A percentile compares a stretch with the other conserved stretches of the same genome.
These are phyloP conservation scores for Somion occarium DNA, from an alignment of 1,284 basidiomycete species.

Conservation along the genomic window DNA sequence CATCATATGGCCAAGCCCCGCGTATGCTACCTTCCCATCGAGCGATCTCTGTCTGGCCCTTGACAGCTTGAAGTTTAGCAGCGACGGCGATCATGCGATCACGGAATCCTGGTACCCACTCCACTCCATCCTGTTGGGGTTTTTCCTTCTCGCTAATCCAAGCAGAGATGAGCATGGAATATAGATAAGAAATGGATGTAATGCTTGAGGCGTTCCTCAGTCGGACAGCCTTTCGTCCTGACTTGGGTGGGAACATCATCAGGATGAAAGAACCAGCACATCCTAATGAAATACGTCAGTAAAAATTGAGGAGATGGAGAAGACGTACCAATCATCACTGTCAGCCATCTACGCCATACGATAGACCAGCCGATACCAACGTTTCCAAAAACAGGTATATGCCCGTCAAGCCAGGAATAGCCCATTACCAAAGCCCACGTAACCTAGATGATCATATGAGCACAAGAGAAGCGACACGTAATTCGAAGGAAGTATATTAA, in stretches of 20 bases:
- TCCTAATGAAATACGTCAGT: slow-evolving; percentile 24
- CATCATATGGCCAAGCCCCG: slow-evolving; percentile 45
- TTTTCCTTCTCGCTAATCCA: slow-evolving; percentile 33
- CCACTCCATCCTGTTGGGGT: slow-evolving; percentile 14
- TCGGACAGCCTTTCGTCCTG: slow-evolving; percentile 43
- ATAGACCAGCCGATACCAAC: slow-evolving; percentile 50
- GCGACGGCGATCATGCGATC: slow-evolving; percentile 28
- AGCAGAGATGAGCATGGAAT: slow-evolving; percentile 38
- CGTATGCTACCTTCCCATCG: slow-evolving; percentile 46
- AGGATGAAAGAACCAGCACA: slow-evolving; percentile 40
- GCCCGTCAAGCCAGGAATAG: slow-evolving; percentile 60
- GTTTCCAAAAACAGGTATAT: slow-evolving; percentile 39
- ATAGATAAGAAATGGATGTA: slow-evolving; percentile 34
- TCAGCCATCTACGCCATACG: slow-evolving; percentile 46
- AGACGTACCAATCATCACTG: slow-evolving; percentile 40
- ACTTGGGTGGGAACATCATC: slow-evolving; percentile 48
- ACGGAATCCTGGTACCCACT: slow-evolving; percentile 22
- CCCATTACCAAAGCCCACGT: slow-evolving; percentile 46
- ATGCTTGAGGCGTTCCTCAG: slow-evolving; percentile 40
- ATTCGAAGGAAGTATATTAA: too few species aligned
- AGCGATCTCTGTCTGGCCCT: slow-evolving; percentile 34
- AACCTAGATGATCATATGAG: slow-evolving; percentile 22
- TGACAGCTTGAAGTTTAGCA: slow-evolving; percentile 33
- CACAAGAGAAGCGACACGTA: background rate
- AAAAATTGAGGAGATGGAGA: background rate